phyloP scores from a whole-genome alignment of 345 rosid species.

The Sonneratia caseolaris region DNA sequence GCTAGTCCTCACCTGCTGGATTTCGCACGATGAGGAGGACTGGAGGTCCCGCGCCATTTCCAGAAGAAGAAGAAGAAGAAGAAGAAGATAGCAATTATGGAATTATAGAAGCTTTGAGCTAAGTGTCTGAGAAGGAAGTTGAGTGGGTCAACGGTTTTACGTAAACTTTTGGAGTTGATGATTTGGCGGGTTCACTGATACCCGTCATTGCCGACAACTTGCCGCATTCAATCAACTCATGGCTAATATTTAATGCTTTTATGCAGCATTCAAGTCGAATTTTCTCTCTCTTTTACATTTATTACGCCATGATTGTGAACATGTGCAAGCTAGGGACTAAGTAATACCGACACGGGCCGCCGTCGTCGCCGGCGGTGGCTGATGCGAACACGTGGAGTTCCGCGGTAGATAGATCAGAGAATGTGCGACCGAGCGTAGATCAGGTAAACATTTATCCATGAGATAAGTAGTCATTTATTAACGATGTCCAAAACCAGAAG shows the following conservation, averaged over 20 bases:
- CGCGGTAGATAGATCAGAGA: background rate
- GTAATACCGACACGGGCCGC: background rate
- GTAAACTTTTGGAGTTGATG: background rate
- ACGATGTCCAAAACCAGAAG: too few relatives aligned
- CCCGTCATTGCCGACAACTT: background rate
- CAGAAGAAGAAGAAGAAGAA: background rate
- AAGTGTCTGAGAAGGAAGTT: background rate
- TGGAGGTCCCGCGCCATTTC: background rate
- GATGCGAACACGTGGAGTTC: background rate
- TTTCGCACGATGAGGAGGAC: constrained; percentile 16
- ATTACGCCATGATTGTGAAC: background rate
- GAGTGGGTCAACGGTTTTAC: background rate
- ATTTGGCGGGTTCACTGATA: background rate
- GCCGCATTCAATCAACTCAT: background rate
- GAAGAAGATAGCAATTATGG: background rate
- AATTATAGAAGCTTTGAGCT: background rate
- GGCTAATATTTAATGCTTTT: too few relatives aligned
- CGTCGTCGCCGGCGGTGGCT: background rate
- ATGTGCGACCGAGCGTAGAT: background rate
- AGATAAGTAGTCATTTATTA: too few relatives aligned
- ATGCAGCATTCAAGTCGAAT: too few relatives aligned
- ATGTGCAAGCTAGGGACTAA: background rate
- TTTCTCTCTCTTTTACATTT: background rate
- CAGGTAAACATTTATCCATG: too few relatives aligned
- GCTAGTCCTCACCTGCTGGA: constrained; percentile 26